Base-by-base conservation (phyloP, 2,329 filamentous ascomycete species). In the Alternaria sp. region DNA sequence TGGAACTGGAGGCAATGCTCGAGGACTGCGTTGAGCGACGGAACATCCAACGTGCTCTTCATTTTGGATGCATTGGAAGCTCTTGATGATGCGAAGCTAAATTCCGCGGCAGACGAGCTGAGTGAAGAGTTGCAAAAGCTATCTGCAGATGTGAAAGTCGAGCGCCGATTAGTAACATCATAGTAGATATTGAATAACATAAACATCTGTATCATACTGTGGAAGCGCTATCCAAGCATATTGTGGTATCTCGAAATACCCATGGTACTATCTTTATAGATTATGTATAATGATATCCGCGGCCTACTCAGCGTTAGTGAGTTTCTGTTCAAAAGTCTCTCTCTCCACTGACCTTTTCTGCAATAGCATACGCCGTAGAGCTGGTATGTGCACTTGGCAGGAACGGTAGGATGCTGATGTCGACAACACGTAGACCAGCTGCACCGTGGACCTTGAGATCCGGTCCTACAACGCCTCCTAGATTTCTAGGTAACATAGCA, bases 1-100 rank as follows among this genome's bases (percentile, higher is more conserved):
- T 80, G 77, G 79, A 80, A 80, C 62, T 80, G 79, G 78, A 62
- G 79, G 24, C 78, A 80, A 61, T 75, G 78, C 24, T 68, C 74
- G 1, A 59, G 78, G 24, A 80, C 78, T 4, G 76, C 72, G 3
- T 62, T 81, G 54, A 71, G 58, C 14, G 75, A 79, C 54, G 62
- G 68, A 3, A 80, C 75, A 4, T 77, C 71, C 7, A 68, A 69
- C 28, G 77, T 76, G n/a, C 56, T 80, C 48, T 76, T 80, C 36
- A 75, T 80, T 22, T 39, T 76, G 48, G 74, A 78, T 72, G 73
- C 62, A 6, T 56, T 78, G 59, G 44, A 43, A 39, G 24, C 39
- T 18, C 7, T 53, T 4, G 44, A 36, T 16, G 38, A 58, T 22
- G 72, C 76, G 66, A 70, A 54, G 8, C 53, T 78, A 48, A 59